phyloP scores from a whole-genome alignment of 768 basidiomycete species.

The Suillus luteus region DNA sequence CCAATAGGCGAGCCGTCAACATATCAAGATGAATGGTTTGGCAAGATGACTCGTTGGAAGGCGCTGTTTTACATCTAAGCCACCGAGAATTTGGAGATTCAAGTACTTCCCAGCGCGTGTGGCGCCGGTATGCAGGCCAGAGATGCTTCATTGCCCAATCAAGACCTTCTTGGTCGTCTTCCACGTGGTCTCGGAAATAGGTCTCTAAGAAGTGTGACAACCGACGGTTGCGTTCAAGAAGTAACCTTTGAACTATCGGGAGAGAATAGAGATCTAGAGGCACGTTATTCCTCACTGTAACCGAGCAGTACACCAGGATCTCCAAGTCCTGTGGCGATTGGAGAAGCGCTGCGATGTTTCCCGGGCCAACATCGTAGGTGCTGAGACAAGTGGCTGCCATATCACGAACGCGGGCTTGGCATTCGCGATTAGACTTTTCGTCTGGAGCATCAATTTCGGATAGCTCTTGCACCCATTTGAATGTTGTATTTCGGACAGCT shows the following conservation, averaged over 20 bases:
- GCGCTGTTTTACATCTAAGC: conserved; percentile 28
- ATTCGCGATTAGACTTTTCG: conserved; percentile 6
- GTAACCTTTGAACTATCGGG: conserved; percentile 17
- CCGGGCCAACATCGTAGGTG: conserved; percentile 31
- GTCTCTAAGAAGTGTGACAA: conserved; percentile 33
- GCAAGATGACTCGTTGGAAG: conserved; percentile 11
- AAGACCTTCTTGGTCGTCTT: conserved; percentile 24
- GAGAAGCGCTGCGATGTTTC: conserved; percentile 18
- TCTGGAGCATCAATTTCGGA: conserved; percentile 10
- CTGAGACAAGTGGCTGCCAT: conserved; percentile 25
- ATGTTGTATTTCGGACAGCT: conserved; percentile 32
- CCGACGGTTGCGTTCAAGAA: conserved; percentile 35
- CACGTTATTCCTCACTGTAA: conserved; percentile 35
- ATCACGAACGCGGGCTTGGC: conserved; percentile 20
- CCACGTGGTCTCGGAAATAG: conserved; percentile 19
- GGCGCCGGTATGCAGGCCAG: conserved; percentile 35
- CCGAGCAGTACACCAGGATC: conserved; percentile 35
- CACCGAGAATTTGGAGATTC: conserved; percentile 29
- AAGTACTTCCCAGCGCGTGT: conserved; percentile 27
- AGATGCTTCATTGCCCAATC: conserved; percentile 30
- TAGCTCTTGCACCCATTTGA: conserved; percentile 41
- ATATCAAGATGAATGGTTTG: conserved; percentile 44
- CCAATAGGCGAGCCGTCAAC: conserved; percentile 41
- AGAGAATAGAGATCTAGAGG: conserved; percentile 16
- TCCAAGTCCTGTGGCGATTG: conserved; percentile 25